Evolutionary conservation across 2,329 filamentous ascomycete genomes (phyloP).

Genomic region (Monosporascus ibericus): DNA sequence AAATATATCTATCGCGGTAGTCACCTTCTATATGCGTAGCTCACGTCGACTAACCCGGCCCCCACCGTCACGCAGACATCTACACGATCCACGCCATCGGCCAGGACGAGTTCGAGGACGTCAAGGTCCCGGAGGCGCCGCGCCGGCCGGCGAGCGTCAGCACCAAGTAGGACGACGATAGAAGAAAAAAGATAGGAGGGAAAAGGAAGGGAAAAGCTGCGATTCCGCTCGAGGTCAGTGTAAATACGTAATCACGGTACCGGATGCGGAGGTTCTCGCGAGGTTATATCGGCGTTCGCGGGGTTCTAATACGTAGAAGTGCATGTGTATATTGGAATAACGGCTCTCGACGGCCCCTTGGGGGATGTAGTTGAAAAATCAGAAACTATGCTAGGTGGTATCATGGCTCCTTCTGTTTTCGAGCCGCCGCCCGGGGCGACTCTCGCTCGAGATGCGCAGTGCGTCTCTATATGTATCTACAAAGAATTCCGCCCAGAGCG

Average conservation of each 20-base stretch:
- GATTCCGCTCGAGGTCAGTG: no score
- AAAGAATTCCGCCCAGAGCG: conserved; percentile 3
- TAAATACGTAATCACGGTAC: no score
- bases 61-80: conserved; percentile 34
- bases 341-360: not conserved
- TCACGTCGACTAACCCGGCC: no score
- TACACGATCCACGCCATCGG: conserved; percentile 76
- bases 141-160: conserved; percentile 34
- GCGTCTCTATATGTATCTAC: conserved; percentile 10
- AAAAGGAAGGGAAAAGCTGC: not conserved
- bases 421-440: conserved; percentile 4
- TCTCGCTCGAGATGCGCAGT: conserved; percentile 1
- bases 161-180: not conserved
- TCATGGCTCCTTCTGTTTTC: conserved; percentile 8
- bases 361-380: conserved; percentile 1
- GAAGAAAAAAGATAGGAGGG: conserved; percentile 1
- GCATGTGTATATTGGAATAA: not conserved
- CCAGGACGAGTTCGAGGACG: conserved; percentile 95
- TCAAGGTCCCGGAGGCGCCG: conserved; percentile 76
- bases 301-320: no score
- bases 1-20: no score
- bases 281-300: no score
- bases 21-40: no score
- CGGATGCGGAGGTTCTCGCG: no score
- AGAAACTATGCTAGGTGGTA: conserved; percentile 18